phyloP scores from a whole-genome alignment of 108 stramenopile genomes.

The Pseudonitzschia pungens region DNA sequence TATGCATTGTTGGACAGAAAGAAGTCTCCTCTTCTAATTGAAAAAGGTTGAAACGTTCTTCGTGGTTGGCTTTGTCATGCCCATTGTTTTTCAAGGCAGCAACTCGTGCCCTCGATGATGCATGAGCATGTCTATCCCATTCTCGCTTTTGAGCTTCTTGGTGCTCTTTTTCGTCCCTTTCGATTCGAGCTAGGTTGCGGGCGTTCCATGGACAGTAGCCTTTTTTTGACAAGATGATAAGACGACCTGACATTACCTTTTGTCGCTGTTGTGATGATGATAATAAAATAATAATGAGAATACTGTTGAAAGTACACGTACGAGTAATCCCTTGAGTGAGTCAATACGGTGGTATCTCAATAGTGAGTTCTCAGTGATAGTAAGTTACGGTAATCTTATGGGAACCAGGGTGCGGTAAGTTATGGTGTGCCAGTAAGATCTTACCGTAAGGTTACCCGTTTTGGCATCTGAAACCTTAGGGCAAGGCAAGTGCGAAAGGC shows the following conservation, averaged over 20 bases:
- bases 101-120: conserved; percentile 23
- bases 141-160: conserved; percentile 46
- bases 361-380: too few relatives aligned
- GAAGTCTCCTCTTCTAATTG: conserved; percentile 41
- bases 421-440: too few relatives aligned
- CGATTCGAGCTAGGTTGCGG: conserved; percentile 82
- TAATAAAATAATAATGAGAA: too few relatives aligned
- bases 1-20: neutral
- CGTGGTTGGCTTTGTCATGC: neutral
- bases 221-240: conserved; percentile 88
- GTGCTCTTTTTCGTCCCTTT: conserved; percentile 74
- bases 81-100: conserved; percentile 8
- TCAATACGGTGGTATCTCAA: too few relatives aligned
- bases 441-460: too few relatives aligned
- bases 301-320: too few relatives aligned
- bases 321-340: too few relatives aligned
- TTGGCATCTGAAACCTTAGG: too few relatives aligned
- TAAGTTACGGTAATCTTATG: too few relatives aligned
- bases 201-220: conserved; percentile 90
- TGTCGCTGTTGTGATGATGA: too few relatives aligned
- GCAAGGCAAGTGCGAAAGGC: too few relatives aligned
- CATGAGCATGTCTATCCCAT: conserved; percentile 8
- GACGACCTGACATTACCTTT: conserved; percentile 78
- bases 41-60: conserved; percentile 51
- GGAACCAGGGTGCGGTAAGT: too few relatives aligned